These are phyloP conservation scores for Venturiaceae sp. DNA, from an alignment of 2,329 filamentous ascomycete genomes.

Conservation along the genomic window DNA sequence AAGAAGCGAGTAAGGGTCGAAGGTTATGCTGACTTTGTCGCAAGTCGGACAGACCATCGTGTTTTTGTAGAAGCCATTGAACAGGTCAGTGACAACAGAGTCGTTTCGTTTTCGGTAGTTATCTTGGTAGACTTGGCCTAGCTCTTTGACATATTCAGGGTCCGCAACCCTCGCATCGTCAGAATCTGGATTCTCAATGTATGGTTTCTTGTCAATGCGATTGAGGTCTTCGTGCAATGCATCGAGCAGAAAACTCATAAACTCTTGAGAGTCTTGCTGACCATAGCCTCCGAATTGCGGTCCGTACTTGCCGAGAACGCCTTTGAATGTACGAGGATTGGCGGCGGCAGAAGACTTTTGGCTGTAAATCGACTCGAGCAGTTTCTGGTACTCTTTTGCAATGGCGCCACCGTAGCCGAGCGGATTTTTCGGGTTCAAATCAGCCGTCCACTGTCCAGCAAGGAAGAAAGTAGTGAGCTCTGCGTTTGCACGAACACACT, in stretches of 20 bases:
- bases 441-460: constrained; percentile 48
- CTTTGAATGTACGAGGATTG: constrained; percentile 73
- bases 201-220: constrained; percentile 88
- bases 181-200: constrained; percentile 94
- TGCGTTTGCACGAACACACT: constrained; percentile 88
- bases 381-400: constrained; percentile 68
- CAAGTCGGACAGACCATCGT: constrained; percentile 87
- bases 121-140: constrained; percentile 82
- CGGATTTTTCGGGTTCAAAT: constrained; percentile 79
- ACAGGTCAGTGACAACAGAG: constrained; percentile 89
- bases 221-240: constrained; percentile 93
- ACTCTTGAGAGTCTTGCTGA: constrained; percentile 96
- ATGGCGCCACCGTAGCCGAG: constrained; percentile 79
- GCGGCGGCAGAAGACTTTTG: constrained; percentile 53
- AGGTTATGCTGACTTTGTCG: constrained; percentile 94
- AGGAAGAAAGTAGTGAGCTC: constrained; percentile 85
- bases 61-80: constrained; percentile 97
- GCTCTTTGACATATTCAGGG: constrained; percentile 65
- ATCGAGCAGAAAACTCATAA: constrained; percentile 88
- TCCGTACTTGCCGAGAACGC: constrained; percentile 68
- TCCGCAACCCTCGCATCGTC: constrained; percentile 92
- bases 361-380: constrained; percentile 71
- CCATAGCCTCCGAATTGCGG: constrained; percentile 87
- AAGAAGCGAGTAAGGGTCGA: constrained; percentile 93
- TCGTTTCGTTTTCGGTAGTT: constrained; percentile 91